A percentile compares a stretch with the other conserved stretches of the same genome.
Conservation (phyloP, 2,329 filamentous ascomycete species). For the Calonectria honghensis region DNA sequence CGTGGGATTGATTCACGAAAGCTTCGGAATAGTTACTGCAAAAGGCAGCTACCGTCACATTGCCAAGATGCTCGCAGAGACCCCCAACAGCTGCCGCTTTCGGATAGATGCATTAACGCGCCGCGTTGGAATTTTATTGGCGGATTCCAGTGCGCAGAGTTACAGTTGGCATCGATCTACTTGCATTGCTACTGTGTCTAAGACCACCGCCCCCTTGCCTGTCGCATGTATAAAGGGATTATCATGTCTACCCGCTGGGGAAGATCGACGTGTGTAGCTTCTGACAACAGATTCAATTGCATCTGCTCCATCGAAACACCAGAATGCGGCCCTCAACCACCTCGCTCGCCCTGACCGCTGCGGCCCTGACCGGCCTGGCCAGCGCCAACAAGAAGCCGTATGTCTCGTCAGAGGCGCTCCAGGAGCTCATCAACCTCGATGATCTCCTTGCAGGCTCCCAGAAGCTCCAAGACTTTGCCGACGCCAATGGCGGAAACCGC, state of each 20-base stretch:
- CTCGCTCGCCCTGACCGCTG: slow-evolving; percentile 50
- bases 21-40: slow-evolving; percentile 50
- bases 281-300: not conserved
- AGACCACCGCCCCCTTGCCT: slow-evolving; percentile 4
- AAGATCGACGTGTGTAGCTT: not conserved
- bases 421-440: slow-evolving; percentile 62
- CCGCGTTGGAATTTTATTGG: slow-evolving; percentile 34
- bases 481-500: slow-evolving; percentile 64
- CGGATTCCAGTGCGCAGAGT: slow-evolving; percentile 42
- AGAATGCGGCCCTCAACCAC: slow-evolving; percentile 51
- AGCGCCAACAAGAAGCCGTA: slow-evolving; percentile 54
- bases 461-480: slow-evolving; percentile 66
- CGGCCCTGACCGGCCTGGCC: slow-evolving; percentile 52
- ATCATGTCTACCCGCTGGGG: slow-evolving; percentile 18
- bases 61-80: slow-evolving; percentile 49
- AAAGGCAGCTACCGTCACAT: slow-evolving; percentile 50
- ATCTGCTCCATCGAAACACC: not conserved
- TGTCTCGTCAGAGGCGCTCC: slow-evolving; percentile 63
- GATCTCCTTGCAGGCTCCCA: slow-evolving; percentile 66
- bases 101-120: slow-evolving; percentile 41
- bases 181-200: slow-evolving; percentile 25
- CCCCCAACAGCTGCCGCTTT: slow-evolving; percentile 51
- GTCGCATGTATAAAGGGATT: slow-evolving; percentile 30
- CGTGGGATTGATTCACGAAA: slow-evolving; percentile 43
- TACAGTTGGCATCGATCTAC: slow-evolving; percentile 14